phyloP scores from a whole-genome alignment of 805 yeast species.

The Myxozyma mucilagina region DNA sequence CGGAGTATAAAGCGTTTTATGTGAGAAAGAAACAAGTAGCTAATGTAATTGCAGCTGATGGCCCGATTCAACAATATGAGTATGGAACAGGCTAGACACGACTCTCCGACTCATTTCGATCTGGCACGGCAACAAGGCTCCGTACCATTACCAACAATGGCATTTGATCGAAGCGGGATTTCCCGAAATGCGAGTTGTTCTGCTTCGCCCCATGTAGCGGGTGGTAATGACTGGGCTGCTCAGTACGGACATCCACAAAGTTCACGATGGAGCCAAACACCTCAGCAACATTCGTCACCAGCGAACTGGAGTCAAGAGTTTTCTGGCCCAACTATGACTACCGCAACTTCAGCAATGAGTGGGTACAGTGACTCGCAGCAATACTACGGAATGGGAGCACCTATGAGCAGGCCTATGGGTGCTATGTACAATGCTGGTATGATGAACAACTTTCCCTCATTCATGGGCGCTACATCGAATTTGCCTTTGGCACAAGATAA shows the following conservation, averaged over 20 bases:
- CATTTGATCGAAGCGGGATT: background rate
- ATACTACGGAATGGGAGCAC: background rate
- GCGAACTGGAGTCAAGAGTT: slow-evolving; percentile 2
- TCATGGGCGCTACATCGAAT: background rate
- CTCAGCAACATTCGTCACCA: background rate
- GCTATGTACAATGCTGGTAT: background rate
- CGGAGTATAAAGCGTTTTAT: background rate
- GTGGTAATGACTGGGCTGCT: background rate
- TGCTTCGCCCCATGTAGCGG: background rate
- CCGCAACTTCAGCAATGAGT: background rate
- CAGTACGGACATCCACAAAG: slow-evolving; percentile 1
- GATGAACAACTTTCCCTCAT: slow-evolving; percentile 1
- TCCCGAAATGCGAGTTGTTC: background rate
- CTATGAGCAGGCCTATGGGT: slow-evolving; percentile 5
- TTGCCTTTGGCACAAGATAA: slow-evolving; percentile 2
- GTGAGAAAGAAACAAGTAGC: background rate
- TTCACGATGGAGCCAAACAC: background rate
- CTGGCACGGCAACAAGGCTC: background rate
- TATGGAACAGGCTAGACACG: background rate
- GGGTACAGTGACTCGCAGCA: background rate
- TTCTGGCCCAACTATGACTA: background rate
- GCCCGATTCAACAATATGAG: background rate
- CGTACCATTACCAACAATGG: background rate
- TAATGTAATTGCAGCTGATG: background rate
- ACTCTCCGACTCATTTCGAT: background rate